These are phyloP conservation scores for Omphalea diandra DNA, from an alignment of 441 rosid genomes.

Conservation along the genomic window DNA sequence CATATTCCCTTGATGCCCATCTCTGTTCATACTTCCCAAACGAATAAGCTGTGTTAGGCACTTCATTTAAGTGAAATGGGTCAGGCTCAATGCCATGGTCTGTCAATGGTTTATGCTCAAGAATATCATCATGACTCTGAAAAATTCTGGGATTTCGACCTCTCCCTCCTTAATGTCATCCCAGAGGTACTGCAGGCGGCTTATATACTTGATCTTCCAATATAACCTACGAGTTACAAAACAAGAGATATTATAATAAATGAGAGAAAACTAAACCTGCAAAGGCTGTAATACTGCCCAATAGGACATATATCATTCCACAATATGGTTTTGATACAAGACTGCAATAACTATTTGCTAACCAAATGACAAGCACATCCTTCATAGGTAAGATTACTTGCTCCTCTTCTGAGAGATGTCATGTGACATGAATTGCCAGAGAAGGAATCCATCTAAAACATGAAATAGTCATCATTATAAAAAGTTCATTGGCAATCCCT, in stretches of 20 bases:
- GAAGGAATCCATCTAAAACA: not conserved
- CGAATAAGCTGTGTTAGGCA: constrained; percentile 51
- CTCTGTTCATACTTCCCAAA: constrained; percentile 60
- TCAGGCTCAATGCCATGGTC: constrained; percentile 94
- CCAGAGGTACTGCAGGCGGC: constrained; percentile 73
- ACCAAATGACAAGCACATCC: not conserved
- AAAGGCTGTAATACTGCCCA: not conserved
- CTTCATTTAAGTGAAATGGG: constrained; percentile 59
- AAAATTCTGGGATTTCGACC: constrained; percentile 76
- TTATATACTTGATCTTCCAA: constrained; percentile 72
- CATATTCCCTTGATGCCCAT: constrained; percentile 58
- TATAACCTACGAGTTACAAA: constrained; percentile 45
- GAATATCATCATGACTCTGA: constrained; percentile 59
- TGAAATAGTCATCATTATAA: not conserved
- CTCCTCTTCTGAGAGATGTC: not conserved
- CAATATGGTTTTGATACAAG: not conserved
- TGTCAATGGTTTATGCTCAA: constrained; percentile 64
- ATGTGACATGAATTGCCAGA: not conserved
- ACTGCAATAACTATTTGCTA: not conserved
- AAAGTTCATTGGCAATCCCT: not conserved
- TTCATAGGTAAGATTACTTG: not conserved
- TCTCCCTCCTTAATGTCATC: constrained; percentile 72
- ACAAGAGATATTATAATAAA: constrained; percentile 2
- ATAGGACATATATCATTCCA: not conserved
- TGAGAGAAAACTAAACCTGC: constrained; percentile 2